Evolutionary conservation across 768 basidiomycete genomes (phyloP), one percentile per base, ranked within the genome.

Genomic region (Amanita rimosa): DNA sequence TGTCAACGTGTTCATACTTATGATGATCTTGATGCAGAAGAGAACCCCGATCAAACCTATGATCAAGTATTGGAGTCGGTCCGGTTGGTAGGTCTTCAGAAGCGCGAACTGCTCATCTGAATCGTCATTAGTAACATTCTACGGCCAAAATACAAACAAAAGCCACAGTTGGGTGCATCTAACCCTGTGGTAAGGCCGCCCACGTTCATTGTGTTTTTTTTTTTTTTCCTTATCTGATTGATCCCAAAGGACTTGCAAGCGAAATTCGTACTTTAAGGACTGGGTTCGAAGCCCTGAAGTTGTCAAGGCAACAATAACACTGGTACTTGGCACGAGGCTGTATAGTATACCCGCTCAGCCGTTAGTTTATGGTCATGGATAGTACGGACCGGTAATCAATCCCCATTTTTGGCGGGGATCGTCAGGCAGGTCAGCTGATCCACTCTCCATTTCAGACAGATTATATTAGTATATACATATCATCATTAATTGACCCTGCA

Each of bases 11-110:
- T n/a, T n/a, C n/a, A 17, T 9, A 29, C 26, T 17, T 4, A 27
- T 40, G 13, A 48, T 38, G 27, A 16, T 7, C 16, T 2, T 54
- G 6, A 27, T n/a, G 45, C 58, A 67, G 75, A 61, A 24, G 59
- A 61, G 44, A 76, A 75, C 27, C 81, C 79, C 0, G 58, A 66
- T 24, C 85, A 84, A 60, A 75, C 78, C 6, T 87, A 88, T 53
- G 72, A 78, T 51, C 76, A 81, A 46, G 60, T 90, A 10, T 63
- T 90, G 31, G 62, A 57, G 29, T 74, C 74, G 27, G 52, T 86
- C 31, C 73, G 84, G 75, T 79, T 45, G 45, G 66, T 50, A 11
- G 21, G 34, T 41, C 26, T n/a, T 21, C 26, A 33, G 43, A 6
- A 26, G 10, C 34, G 19, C 26, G 9, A 43, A 13, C 10, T 3